phyloP scores from a whole-genome alignment of 768 basidiomycete species.

The Russula sp. region DNA sequence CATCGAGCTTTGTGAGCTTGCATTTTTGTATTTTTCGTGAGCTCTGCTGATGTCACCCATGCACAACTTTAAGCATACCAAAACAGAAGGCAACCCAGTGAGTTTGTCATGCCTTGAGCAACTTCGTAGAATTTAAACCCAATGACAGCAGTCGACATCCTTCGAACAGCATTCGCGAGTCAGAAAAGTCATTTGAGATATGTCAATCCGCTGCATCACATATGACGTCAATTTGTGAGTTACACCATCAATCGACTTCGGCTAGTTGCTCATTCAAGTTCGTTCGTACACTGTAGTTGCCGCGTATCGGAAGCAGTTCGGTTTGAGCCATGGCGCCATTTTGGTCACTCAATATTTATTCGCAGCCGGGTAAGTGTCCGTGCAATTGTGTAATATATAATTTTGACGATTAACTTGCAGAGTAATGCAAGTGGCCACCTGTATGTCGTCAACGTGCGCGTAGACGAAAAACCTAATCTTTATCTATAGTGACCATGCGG shows the following conservation, averaged over 20 bases:
- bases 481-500: constrained; percentile 52
- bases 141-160: constrained; percentile 5
- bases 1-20: constrained; percentile 70
- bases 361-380: constrained; percentile 53
- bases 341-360: constrained; percentile 65
- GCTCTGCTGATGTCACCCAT: not conserved
- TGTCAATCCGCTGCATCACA: constrained; percentile 69
- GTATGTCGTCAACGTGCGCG: constrained; percentile 34
- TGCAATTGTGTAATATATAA: not conserved
- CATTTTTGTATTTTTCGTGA: not conserved
- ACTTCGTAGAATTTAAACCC: not conserved
- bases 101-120: constrained; percentile 15
- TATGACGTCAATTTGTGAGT: constrained; percentile 55
- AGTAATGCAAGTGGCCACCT: constrained; percentile 71
- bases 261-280: not conserved
- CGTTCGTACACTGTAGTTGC: no score
- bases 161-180: constrained; percentile 19
- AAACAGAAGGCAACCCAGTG: constrained; percentile 54
- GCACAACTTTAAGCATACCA: constrained; percentile 45
- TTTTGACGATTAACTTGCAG: constrained; percentile 32
- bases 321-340: constrained; percentile 52
- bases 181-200: constrained; percentile 62
- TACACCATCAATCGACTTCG: not conserved
- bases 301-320: constrained; percentile 52
- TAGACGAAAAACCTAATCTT: constrained; percentile 7